Evolutionary conservation across 176 grass and related monocot species (phyloP).

Genomic region (Cenchrus americanus): DNA sequence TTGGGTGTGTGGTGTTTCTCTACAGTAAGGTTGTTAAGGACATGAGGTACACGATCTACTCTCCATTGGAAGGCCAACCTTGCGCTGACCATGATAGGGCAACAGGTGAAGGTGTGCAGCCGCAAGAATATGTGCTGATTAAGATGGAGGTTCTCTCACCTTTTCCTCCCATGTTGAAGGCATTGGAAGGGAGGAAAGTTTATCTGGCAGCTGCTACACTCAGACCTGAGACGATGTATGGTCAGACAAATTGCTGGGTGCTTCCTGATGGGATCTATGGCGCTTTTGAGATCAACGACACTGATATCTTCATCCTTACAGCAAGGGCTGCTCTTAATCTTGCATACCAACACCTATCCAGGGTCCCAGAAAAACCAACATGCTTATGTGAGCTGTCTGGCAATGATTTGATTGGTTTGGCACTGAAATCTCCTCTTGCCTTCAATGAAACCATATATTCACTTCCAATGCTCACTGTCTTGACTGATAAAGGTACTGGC

Average conservation of each 20-base stretch:
- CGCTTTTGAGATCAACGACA: conserved; percentile 77
- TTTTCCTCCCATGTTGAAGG: too few relatives aligned
- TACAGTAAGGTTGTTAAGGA: too few relatives aligned
- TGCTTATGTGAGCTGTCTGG: conserved; percentile 65
- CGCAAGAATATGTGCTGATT: too few relatives aligned
- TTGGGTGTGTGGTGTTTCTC: too few relatives aligned
- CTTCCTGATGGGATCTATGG: conserved; percentile 72
- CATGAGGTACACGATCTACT: too few relatives aligned
- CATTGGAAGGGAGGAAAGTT: too few relatives aligned
- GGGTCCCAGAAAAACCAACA: conserved; percentile 57
- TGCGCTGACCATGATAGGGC: too few relatives aligned
- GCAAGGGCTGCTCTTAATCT: conserved; percentile 66
- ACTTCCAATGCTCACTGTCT: conserved; percentile 73
- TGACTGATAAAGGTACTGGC: conserved; percentile 65
- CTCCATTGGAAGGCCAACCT: too few relatives aligned
- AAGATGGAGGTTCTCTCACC: too few relatives aligned
- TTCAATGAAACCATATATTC: conserved; percentile 71
- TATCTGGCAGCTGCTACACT: too few relatives aligned
- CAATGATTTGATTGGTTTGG: conserved; percentile 69
- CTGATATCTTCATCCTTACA: conserved; percentile 67
- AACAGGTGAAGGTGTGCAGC: too few relatives aligned
- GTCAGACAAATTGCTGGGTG: conserved; percentile 66
- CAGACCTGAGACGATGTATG: too few relatives aligned
- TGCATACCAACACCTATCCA: conserved; percentile 68
- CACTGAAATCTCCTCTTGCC: conserved; percentile 68